Evolutionary conservation across 1,139 yeast species (phyloP).

Genomic region (Suhomyces bolitotheri): DNA sequence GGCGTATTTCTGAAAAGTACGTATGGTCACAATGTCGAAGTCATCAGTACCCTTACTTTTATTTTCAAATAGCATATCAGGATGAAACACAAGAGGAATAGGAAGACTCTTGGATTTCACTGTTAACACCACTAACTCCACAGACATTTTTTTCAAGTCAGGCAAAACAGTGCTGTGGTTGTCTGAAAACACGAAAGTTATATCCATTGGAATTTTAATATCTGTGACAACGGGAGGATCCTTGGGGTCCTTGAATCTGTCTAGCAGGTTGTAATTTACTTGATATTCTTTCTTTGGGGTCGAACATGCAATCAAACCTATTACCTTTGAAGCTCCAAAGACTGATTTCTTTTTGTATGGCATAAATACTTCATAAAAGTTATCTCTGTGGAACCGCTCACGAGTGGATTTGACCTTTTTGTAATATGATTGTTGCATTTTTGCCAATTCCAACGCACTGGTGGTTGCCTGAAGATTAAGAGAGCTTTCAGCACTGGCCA

Average conservation of each 20-base stretch:
- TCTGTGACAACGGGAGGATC: conserved; percentile 15
- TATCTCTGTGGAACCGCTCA: conserved; percentile 7
- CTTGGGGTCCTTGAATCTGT: conserved; percentile 13
- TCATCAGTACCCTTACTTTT: conserved; percentile 31
- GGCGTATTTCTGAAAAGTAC: conserved; percentile 36
- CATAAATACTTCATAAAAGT: conserved; percentile 32
- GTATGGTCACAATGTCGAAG: conserved; percentile 34
- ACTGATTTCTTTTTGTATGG: conserved; percentile 36
- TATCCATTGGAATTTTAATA: conserved; percentile 29
- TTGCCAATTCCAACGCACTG: conserved; percentile 28
- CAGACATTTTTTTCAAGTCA: conserved; percentile 32
- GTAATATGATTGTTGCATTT: conserved; percentile 34
- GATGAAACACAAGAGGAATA: conserved; percentile 39
- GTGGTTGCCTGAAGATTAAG: conserved; percentile 19
- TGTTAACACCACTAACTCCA: conserved; percentile 34
- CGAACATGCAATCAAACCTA: conserved; percentile 36
- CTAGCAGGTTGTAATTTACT: conserved; percentile 24
- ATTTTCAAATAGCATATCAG: conserved; percentile 40
- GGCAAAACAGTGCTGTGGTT: conserved; percentile 24
- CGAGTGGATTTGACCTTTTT: conserved; percentile 19
- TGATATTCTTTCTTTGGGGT: conserved; percentile 33
- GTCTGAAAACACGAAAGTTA: conserved; percentile 27
- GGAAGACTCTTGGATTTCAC: conserved; percentile 35
- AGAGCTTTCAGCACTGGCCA: conserved; percentile 2
- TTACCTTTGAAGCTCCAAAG: conserved; percentile 32